Evolutionary conservation across 768 basidiomycete species (phyloP).

Genomic region (Dioszegia crocea): DNA sequence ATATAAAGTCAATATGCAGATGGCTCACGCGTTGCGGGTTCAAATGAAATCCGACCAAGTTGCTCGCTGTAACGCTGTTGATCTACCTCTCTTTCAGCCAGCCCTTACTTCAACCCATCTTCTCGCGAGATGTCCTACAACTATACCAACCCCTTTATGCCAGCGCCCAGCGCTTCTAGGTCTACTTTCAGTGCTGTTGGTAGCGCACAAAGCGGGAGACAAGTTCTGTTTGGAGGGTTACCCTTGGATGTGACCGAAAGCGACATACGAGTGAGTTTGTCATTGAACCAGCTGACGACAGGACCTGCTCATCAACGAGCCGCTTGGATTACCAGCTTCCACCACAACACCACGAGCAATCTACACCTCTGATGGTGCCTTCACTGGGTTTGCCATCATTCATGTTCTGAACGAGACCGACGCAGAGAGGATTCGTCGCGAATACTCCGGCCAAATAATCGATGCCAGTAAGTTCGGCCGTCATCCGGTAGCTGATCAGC

Average conservation of each 20-base stretch:
- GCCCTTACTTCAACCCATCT: neutral
- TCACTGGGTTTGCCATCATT: conserved; percentile 26
- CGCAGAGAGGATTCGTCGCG: conserved; percentile 26
- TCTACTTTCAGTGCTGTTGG: conserved; percentile 10
- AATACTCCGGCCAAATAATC: conserved; percentile 32
- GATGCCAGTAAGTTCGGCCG: conserved; percentile 31
- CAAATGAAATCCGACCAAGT: too few relatives aligned
- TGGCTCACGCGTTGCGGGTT: too few relatives aligned
- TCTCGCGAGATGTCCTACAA: neutral
- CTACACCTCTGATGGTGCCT: conserved; percentile 13
- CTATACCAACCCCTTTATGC: conserved; percentile 1
- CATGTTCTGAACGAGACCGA: conserved; percentile 22
- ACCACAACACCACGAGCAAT: conserved; percentile 22
- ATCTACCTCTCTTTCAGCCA: too few relatives aligned
- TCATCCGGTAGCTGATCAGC: conserved; percentile 18
- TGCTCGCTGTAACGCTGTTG: too few relatives aligned
- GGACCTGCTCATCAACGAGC: conserved; percentile 28
- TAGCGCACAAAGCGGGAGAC: conserved; percentile 1
- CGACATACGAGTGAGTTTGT: conserved; percentile 24
- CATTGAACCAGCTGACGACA: neutral
- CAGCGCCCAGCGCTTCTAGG: neutral
- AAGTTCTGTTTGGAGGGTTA: conserved; percentile 32
- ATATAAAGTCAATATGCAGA: too few relatives aligned
- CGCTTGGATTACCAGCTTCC: conserved; percentile 15
- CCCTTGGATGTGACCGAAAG: conserved; percentile 28